Conservation (phyloP, 2,329 filamentous ascomycete genomes). For the Tolypocladium album region DNA sequence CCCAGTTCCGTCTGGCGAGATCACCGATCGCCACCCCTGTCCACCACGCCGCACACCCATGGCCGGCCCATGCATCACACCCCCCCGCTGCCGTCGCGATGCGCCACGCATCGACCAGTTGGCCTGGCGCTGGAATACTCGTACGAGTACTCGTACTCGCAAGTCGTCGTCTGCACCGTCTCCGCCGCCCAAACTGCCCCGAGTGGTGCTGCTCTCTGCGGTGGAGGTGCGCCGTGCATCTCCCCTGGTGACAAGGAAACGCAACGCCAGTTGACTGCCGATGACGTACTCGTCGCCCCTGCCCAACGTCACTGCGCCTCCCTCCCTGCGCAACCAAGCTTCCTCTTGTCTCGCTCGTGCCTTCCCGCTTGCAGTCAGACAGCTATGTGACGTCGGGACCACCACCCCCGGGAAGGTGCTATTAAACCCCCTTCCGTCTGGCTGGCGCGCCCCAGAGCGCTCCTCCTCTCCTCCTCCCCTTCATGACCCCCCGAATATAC, state of each 20-base stretch:
- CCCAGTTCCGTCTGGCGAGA: not conserved
- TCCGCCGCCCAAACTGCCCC: not conserved
- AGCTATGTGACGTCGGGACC: not conserved
- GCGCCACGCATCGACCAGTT: not conserved
- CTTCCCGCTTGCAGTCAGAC: slow-evolving; percentile 1
- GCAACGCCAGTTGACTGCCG: slow-evolving; percentile 2
- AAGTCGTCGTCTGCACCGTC: not conserved
- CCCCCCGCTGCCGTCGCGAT: not conserved
- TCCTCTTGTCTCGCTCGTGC: slow-evolving; percentile 3
- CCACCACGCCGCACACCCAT: not conserved
- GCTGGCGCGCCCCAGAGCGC: slow-evolving; percentile 2
- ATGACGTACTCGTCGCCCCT: slow-evolving; percentile 23
- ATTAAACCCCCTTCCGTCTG: slow-evolving; percentile 1
- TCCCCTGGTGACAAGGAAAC: not conserved
- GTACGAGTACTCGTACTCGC: too few species aligned
- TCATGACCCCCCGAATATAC: slow-evolving; percentile 7
- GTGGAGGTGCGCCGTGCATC: not conserved
- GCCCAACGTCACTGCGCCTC: slow-evolving; percentile 21
- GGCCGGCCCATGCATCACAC: not conserved
- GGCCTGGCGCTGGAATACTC: not conserved
- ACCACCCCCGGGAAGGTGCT: not conserved
- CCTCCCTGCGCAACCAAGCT: slow-evolving; percentile 9
- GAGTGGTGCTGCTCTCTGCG: not conserved
- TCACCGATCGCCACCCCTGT: not conserved
- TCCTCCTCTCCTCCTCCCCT: slow-evolving; percentile 1